These are phyloP conservation scores for Capsicum rhomboideum DNA, from an alignment of 257 asterid species.

Conservation along the genomic window DNA sequence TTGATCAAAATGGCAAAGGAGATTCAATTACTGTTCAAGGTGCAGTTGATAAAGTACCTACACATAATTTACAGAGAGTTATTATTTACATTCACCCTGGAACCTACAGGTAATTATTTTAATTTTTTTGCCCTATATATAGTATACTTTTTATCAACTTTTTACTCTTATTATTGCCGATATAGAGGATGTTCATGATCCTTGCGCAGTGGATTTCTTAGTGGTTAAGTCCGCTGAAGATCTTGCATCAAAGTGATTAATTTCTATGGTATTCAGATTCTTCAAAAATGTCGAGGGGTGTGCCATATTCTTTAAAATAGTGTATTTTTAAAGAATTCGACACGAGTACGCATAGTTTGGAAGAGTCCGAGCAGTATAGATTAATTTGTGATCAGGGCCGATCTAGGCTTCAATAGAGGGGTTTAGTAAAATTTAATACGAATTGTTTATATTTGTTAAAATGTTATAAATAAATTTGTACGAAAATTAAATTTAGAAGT, in stretches of 20 bases:
- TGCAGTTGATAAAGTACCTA: slow-evolving; percentile 75
- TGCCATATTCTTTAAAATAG: too few relatives aligned
- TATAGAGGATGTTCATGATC: too few relatives aligned
- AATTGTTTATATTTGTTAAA: not conserved
- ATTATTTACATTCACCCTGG: slow-evolving; percentile 76
- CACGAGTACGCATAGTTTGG: rapidly evolving
- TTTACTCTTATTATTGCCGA: too few relatives aligned
- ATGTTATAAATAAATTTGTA: not conserved
- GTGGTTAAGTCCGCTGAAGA: too few relatives aligned
- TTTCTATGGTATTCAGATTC: not conserved
- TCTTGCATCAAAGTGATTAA: too few relatives aligned
- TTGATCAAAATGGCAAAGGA: slow-evolving; percentile 50
- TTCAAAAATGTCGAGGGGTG: rapidly evolving
- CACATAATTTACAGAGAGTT: slow-evolving; percentile 30
- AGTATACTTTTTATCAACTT: too few relatives aligned
- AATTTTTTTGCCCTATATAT: not conserved
- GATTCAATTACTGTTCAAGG: slow-evolving; percentile 72
- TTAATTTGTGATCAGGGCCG: not conserved
- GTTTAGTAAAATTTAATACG: not conserved
- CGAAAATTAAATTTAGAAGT: not conserved
- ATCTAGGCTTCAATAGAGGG: not conserved
- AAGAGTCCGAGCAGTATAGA: not conserved
- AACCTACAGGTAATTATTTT: slow-evolving; percentile 44
- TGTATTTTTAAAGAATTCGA: not conserved
- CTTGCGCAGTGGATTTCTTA: too few relatives aligned